phyloP scores from a whole-genome alignment of 208 protist species.

The Trypanosomatidae sp. region DNA sequence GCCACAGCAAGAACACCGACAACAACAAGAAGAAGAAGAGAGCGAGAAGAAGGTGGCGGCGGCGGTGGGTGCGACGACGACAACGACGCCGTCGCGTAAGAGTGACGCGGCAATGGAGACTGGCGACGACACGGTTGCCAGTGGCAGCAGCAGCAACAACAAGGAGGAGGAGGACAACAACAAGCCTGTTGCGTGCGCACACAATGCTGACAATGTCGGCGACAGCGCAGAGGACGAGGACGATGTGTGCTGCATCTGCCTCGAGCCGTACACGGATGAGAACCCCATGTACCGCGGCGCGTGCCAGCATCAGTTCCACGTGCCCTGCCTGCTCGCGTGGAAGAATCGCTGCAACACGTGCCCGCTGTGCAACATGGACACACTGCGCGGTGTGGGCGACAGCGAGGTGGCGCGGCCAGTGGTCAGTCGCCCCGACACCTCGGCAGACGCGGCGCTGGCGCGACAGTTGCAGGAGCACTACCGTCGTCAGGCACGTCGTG shows the following conservation, averaged over 20 bases:
- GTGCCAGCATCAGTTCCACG: constrained; percentile 60
- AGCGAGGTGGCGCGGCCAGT: constrained; percentile 2
- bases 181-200: background rate
- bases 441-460: constrained; percentile 13
- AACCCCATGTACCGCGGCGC: constrained; percentile 41
- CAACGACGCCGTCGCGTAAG: background rate
- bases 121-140: background rate
- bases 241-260: constrained; percentile 62
- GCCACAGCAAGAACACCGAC: background rate
- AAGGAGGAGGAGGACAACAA: background rate
- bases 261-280: constrained; percentile 42
- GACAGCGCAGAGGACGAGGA: constrained; percentile 18
- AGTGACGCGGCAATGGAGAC: background rate
- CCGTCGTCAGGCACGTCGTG: constrained; percentile 5
- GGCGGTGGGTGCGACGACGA: background rate
- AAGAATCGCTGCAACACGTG: constrained; percentile 69
- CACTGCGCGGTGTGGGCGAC: constrained; percentile 22
- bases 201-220: background rate
- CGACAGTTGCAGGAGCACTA: constrained; percentile 16
- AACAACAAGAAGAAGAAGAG: background rate
- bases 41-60: background rate
- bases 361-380: constrained; percentile 53
- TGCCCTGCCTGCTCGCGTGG: constrained; percentile 56
- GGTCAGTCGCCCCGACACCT: constrained; percentile 1
- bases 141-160: background rate